Evolutionary conservation across 2,329 filamentous ascomycete genomes (phyloP).

Genomic region (Teratosphaeria destructans): DNA sequence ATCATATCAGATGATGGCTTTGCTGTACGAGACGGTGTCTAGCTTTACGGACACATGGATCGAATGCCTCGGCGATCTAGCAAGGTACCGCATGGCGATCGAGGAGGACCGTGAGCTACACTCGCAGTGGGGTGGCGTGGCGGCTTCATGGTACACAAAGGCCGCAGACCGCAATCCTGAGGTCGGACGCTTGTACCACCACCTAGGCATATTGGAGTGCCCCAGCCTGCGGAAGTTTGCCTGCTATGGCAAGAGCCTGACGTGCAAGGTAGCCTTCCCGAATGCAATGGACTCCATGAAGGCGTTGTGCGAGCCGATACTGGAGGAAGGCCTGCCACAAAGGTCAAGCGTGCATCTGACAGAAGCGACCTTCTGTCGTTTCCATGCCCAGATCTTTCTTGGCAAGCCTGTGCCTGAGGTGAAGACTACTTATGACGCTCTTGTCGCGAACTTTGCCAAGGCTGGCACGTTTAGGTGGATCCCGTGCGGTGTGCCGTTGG

Average conservation of each 20-base stretch:
- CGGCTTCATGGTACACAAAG: conserved; percentile 73
- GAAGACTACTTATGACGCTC: conserved; percentile 35
- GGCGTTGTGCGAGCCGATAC: conserved; percentile 50
- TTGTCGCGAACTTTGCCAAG: conserved; percentile 41
- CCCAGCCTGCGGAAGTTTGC: conserved; percentile 63
- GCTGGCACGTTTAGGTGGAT: conserved; percentile 10
- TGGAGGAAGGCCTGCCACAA: conserved; percentile 28
- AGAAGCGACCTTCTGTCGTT: conserved; percentile 36
- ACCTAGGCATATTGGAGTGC: conserved; percentile 68
- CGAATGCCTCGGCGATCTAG: conserved; percentile 80
- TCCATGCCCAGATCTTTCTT: conserved; percentile 56
- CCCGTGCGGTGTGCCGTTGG: conserved; percentile 44
- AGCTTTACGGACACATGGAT: conserved; percentile 84
- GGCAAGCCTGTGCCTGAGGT: conserved; percentile 40
- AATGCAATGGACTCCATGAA: conserved; percentile 61
- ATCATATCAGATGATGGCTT: conserved; percentile 79
- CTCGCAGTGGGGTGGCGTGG: conserved; percentile 73
- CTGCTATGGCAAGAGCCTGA: conserved; percentile 61
- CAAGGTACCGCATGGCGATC: conserved; percentile 81
- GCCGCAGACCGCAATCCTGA: conserved; percentile 67
- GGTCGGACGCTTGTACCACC: conserved; percentile 75
- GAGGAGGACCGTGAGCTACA: conserved; percentile 62
- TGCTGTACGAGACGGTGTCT: conserved; percentile 76
- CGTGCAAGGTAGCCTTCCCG: conserved; percentile 54
- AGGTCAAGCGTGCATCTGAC: conserved; percentile 40